Conservation (phyloP, 148 eudicot genomes). For the Polygonum maritimum region DNA sequence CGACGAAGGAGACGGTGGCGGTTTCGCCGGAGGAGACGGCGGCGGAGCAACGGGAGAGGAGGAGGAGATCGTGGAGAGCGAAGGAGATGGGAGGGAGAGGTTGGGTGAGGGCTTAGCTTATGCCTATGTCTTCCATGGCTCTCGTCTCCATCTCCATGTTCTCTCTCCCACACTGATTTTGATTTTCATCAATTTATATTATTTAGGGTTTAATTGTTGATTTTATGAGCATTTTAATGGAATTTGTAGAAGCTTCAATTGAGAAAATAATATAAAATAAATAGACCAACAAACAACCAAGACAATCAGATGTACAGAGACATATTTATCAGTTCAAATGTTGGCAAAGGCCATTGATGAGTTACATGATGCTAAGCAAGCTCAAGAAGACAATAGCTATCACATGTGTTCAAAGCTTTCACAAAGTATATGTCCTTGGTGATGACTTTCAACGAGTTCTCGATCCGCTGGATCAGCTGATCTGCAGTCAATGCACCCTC, state of each 20-base stretch:
- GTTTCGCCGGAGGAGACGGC: conserved; percentile 9
- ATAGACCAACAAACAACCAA: neutral
- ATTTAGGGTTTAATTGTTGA: too few species aligned
- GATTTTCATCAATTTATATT: neutral
- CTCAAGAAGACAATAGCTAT: neutral
- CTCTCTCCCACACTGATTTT: neutral
- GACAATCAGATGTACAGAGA: neutral
- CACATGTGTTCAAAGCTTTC: neutral
- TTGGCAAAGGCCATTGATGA: neutral
- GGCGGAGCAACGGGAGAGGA: conserved; percentile 21
- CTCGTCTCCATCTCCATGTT: conserved; percentile 37
- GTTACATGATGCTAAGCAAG: neutral
- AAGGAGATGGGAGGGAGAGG: conserved; percentile 43
- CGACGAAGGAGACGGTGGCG: conserved; percentile 11
- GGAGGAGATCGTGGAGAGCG: conserved; percentile 39
- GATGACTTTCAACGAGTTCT: conserved; percentile 33
- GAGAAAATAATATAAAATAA: too few species aligned
- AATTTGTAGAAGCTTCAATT: too few species aligned
- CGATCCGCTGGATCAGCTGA: conserved; percentile 48
- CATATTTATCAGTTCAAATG: neutral
- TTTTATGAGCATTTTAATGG: too few species aligned
- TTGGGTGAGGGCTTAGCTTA: conserved; percentile 32
- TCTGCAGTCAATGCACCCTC: conserved; percentile 55
- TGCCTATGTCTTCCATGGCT: conserved; percentile 23
- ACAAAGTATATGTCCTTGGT: neutral